Percentiles rank a stretch among this genome's conserved stretches.
Evolutionary conservation across 2,329 filamentous ascomycete species (phyloP).

Genomic region (Mariannaea elegans): DNA sequence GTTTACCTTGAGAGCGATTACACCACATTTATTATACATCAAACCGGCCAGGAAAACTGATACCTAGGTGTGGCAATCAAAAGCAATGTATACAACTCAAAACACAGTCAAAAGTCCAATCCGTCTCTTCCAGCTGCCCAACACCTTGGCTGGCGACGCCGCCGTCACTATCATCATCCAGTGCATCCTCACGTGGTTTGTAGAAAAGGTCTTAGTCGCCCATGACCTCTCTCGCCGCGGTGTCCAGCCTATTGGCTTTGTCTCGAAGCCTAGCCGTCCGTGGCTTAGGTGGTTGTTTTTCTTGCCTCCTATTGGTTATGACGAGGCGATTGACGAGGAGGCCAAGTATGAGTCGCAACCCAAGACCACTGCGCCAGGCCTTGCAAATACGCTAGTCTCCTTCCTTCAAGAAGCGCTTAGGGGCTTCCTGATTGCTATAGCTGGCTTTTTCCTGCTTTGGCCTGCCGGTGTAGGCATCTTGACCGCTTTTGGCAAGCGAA

Average conservation of each 20-base stretch:
- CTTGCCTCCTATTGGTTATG: constrained; percentile 3
- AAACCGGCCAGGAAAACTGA: background rate
- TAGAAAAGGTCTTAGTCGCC: constrained; percentile 57
- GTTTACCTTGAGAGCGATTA: constrained; percentile 5
- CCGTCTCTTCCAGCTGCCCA: constrained; percentile 59
- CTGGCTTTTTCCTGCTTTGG: constrained; percentile 55
- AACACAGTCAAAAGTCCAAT: constrained; percentile 50
- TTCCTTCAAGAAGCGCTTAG: constrained; percentile 43
- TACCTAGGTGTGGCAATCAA: background rate
- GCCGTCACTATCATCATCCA: constrained; percentile 61
- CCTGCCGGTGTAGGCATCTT: constrained; percentile 55
- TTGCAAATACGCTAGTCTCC: background rate
- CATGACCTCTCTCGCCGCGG: constrained; percentile 56
- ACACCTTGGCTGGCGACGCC: constrained; percentile 59
- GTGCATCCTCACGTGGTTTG: constrained; percentile 60
- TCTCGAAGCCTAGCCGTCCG: constrained; percentile 45
- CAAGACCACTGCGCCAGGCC: background rate
- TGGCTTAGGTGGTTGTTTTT: constrained; percentile 52
- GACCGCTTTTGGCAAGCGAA: constrained; percentile 46
- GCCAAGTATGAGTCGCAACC: background rate
- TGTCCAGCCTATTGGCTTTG: constrained; percentile 58
- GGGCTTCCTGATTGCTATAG: constrained; percentile 41
- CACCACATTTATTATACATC: background rate
- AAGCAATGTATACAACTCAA: constrained; percentile 58
- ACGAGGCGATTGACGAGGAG: background rate